Conservation (phyloP, 2,329 filamentous ascomycete species). For the Fonsecaea multimorphosa region DNA sequence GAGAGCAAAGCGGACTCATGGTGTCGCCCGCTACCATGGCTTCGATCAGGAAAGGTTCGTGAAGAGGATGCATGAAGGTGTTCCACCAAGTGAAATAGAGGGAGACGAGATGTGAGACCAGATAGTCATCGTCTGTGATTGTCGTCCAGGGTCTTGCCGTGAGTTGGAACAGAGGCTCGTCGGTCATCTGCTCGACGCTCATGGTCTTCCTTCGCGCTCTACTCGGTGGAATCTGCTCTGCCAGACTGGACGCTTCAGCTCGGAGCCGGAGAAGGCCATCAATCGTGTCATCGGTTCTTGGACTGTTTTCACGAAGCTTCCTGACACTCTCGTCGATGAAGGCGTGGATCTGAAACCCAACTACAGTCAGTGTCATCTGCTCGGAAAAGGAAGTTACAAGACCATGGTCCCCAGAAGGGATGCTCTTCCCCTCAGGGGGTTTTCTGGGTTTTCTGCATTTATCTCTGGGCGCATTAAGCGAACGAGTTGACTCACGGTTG, state of each 20-base stretch:
- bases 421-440: too few species aligned
- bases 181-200: conserved; percentile 17
- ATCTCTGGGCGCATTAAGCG: background rate
- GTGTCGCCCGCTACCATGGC: conserved; percentile 45
- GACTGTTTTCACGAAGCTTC: conserved; percentile 11
- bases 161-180: conserved; percentile 13
- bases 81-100: conserved; percentile 46
- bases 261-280: conserved; percentile 11
- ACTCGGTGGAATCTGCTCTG: background rate
- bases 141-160: conserved; percentile 42
- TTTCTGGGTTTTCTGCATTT: background rate
- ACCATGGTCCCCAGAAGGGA: background rate
- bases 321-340: conserved; percentile 11
- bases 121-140: conserved; percentile 43
- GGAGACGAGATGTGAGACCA: conserved; percentile 45
- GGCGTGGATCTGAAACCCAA: conserved; percentile 1
- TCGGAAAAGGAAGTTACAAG: background rate
- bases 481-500: background rate
- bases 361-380: background rate
- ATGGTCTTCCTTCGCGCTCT: conserved; percentile 8
- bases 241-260: conserved; percentile 6
- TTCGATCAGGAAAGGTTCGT: conserved; percentile 44
- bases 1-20: conserved; percentile 40
- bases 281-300: conserved; percentile 5
- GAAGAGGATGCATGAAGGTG: conserved; percentile 43